Base-by-base conservation (phyloP, 495 filamentous ascomycete genomes). In the Trichocladium uniseriatum region DNA sequence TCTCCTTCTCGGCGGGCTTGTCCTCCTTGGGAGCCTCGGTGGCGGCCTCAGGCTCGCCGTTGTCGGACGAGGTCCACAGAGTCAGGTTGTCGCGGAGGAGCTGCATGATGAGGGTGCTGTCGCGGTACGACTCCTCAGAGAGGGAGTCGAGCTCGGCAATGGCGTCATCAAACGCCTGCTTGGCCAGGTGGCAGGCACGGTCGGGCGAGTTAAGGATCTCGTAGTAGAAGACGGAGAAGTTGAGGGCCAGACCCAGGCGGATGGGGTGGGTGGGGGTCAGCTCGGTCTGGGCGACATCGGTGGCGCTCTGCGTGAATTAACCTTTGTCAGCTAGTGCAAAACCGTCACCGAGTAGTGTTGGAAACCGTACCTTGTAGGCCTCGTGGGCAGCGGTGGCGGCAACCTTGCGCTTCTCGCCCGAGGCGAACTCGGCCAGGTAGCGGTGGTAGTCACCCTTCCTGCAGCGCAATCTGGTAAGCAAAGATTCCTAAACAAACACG, bases 371-470 rank as follows among this genome's bases (percentile, higher is more conserved):
- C 87, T 98, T 96, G 86, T 98, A 98, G 36, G 92, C 92, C 75
- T 98, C 94, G 68, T 95, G 90, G 56, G 92, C 91, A 62, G 87
- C 88, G 59, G 89, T 92, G 59, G 92, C 91, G 64, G 92, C 90
- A 60, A 81, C 77, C 86, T 97, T 95, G 74, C 92, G 94, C 86
- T 97, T 96, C 76, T 95, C 89, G 56, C 94, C 90, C 58, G 88
- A 91, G 49, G 92, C 94, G 70, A 98, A 98, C 76, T 98, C 92
- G 64, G 92, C 92, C 54, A 98, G 83, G 75, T 98, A 98, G 67
- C 92, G 94, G 79, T 98, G 91, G 76, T 98, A 98, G 66, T 98
- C 92, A 73, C 92, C 92, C 86, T 97, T 98, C 92, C 92, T 98
- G 59, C 68, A 39, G 1, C 10, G 9, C 24, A 37, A 45, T 42